phyloP scores from a whole-genome alignment of 1,284 basidiomycete genomes.

The Leccinum ponderosum region DNA sequence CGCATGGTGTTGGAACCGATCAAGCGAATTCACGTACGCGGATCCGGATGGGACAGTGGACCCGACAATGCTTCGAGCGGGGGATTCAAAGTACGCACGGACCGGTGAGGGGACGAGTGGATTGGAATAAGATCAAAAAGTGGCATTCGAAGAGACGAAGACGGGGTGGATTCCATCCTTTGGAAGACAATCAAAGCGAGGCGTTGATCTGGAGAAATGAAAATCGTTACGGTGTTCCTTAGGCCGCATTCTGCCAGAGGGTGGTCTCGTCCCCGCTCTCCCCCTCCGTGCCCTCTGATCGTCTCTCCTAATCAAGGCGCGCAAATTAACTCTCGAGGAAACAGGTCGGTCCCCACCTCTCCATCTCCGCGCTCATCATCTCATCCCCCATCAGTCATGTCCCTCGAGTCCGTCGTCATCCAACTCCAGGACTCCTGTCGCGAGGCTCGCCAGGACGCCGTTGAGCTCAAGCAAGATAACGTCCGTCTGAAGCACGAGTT shows the following conservation, averaged over 20 bases:
- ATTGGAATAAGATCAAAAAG: too few relatives aligned
- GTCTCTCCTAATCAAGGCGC: conserved; percentile 55
- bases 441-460: conserved; percentile 58
- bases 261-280: conserved; percentile 14
- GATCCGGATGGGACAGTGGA: too few relatives aligned
- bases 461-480: conserved; percentile 64
- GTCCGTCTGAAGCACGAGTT: conserved; percentile 59
- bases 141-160: too few relatives aligned
- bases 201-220: too few relatives aligned
- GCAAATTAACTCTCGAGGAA: conserved; percentile 87
- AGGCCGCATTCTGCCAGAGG: conserved; percentile 47
- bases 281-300: conserved; percentile 22
- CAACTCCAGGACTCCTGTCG: conserved; percentile 79
- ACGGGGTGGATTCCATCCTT: too few relatives aligned
- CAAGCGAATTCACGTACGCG: too few relatives aligned
- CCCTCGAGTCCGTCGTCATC: conserved; percentile 75
- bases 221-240: too few relatives aligned
- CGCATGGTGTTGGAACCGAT: too few relatives aligned
- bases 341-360: conserved; percentile 55
- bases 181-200: too few relatives aligned
- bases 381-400: conserved; percentile 50
- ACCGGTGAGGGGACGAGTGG: too few relatives aligned
- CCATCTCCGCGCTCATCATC: conserved; percentile 20
- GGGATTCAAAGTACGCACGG: too few relatives aligned
- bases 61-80: too few relatives aligned